phyloP scores from a whole-genome alignment of 768 basidiomycete genomes.

The Termitomyces sp. region DNA sequence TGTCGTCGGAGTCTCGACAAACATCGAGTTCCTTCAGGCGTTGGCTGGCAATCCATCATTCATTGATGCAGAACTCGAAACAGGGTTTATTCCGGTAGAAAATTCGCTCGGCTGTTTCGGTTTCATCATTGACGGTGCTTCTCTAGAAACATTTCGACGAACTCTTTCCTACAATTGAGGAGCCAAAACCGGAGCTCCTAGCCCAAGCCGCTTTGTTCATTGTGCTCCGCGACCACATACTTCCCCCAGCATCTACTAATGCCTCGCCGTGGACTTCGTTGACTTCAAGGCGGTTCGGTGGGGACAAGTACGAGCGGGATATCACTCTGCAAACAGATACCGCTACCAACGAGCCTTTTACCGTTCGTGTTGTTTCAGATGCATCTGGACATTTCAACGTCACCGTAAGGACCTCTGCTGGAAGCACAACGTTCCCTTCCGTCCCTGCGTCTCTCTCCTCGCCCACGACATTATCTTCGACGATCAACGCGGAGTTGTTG shows the following conservation, averaged over 20 bases:
- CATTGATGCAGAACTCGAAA: conserved; percentile 77
- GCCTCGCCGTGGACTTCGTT: conserved; percentile 68
- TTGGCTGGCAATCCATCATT: conserved; percentile 79
- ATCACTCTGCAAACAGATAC: conserved; percentile 61
- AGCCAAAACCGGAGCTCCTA: conserved; percentile 58
- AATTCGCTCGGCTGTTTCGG: neutral
- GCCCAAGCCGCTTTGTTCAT: conserved; percentile 81
- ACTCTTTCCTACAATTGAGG: conserved; percentile 64
- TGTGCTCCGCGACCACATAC: conserved; percentile 54
- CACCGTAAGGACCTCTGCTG: conserved; percentile 32
- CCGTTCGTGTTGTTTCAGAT: conserved; percentile 33
- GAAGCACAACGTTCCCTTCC: conserved; percentile 35
- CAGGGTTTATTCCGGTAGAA: conserved; percentile 81
- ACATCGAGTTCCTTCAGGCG: conserved; percentile 80
- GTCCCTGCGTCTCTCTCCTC: conserved; percentile 55
- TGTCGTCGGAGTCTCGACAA: conserved; percentile 88
- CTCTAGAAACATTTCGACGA: conserved; percentile 75
- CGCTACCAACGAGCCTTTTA: conserved; percentile 31
- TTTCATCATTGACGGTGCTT: neutral
- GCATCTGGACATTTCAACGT: conserved; percentile 49
- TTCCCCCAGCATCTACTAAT: conserved; percentile 15
- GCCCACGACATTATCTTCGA: conserved; percentile 47
- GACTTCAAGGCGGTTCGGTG: conserved; percentile 73
- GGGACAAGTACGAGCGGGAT: conserved; percentile 58
- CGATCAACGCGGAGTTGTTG: conserved; percentile 42